These are phyloP conservation scores for Pleurozium schreberi DNA, from an alignment of 225 moss, liverwort and hornwort species.

Conservation along the genomic window DNA sequence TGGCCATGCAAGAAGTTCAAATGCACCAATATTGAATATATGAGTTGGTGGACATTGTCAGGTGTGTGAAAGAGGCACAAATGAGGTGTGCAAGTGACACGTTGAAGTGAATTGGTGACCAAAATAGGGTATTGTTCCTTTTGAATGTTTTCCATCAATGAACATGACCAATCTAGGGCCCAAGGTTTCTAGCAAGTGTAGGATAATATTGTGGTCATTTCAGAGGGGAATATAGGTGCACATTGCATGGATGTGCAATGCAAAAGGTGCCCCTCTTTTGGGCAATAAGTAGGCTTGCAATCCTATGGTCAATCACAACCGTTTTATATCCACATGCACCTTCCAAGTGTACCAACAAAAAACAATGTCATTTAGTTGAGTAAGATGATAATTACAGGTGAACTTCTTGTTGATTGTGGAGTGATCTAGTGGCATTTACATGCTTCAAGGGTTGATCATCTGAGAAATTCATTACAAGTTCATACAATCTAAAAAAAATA, in stretches of 20 bases:
- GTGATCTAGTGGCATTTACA: too few species aligned
- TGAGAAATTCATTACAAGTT: not conserved
- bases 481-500: not conserved
- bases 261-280: fast-evolving
- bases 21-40: not conserved
- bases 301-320: too few species aligned
- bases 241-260: fast-evolving
- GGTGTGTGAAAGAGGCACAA: not conserved
- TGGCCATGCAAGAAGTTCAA: not conserved
- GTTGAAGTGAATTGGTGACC: not conserved
- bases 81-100: too few species aligned
- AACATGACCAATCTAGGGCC: too few species aligned
- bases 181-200: not conserved
- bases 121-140: too few species aligned
- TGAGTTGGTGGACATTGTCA: not conserved
- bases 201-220: not conserved
- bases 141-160: too few species aligned
- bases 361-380: too few species aligned
- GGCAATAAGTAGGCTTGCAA: too few species aligned
- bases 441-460: fast-evolving
- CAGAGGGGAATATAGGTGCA: fast-evolving
- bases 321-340: too few species aligned
- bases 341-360: too few species aligned
- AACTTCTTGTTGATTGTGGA: not conserved
- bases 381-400: not conserved